A percentile compares a stretch with the other conserved stretches of the same genome.
phyloP scores from a whole-genome alignment of 1,284 basidiomycete species.

The Ceratobasidium theobromae region DNA sequence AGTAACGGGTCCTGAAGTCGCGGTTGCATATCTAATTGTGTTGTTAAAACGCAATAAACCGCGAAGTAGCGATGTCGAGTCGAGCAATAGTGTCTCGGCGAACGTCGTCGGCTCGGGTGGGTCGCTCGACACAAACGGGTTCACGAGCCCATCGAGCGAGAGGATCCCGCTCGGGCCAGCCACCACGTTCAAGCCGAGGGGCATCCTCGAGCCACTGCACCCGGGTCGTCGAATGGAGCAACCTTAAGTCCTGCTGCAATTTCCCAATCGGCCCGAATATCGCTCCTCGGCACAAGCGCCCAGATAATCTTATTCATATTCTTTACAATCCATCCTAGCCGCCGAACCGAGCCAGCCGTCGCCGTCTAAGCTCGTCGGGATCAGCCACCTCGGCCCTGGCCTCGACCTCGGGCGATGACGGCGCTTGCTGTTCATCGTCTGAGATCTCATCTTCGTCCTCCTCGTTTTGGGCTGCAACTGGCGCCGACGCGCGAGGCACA shows the following conservation, averaged over 20 bases:
- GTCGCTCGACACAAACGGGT: constrained; percentile 19
- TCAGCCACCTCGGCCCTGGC: constrained; percentile 44
- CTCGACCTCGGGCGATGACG: constrained; percentile 37
- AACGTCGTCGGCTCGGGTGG: constrained; percentile 22
- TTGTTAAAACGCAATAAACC: constrained; percentile 2
- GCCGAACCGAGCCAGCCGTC: constrained; percentile 73
- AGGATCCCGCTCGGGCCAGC: constrained; percentile 11
- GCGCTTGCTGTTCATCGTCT: constrained; percentile 42
- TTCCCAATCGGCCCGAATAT: constrained; percentile 7
- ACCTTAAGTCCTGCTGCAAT: too few species aligned
- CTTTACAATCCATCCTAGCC: constrained; percentile 10
- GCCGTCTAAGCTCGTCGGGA: constrained; percentile 74
- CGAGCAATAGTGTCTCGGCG: constrained; percentile 18
- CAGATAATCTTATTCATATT: not conserved
- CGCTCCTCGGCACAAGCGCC: not conserved
- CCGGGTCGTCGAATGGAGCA: not conserved
- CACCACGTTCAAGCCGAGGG: not conserved
- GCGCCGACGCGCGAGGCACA: constrained; percentile 29
- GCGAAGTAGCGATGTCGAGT: constrained; percentile 13
- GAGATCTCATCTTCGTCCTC: constrained; percentile 40
- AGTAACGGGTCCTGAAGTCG: constrained; percentile 22
- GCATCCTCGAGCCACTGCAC: not conserved
- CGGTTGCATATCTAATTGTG: constrained; percentile 12
- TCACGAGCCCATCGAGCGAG: constrained; percentile 22
- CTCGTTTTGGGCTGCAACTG: constrained; percentile 21